Conservation (phyloP, 2,329 filamentous ascomycete genomes). For the Bipolaris oryzae region DNA sequence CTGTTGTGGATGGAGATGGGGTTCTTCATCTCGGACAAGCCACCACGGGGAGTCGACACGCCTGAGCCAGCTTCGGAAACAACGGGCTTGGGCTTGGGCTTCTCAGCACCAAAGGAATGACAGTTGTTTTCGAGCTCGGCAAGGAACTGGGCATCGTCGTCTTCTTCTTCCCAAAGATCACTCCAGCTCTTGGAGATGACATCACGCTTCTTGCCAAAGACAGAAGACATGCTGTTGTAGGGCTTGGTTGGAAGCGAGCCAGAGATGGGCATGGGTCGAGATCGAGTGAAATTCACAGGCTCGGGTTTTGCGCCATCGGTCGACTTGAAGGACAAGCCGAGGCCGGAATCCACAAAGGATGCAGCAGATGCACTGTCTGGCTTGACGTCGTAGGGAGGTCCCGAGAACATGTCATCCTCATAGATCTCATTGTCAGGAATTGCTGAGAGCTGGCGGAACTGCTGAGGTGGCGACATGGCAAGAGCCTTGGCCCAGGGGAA, state of each 20-base stretch:
- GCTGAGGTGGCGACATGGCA: slow-evolving; percentile 73
- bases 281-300: slow-evolving; percentile 60
- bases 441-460: slow-evolving; percentile 81
- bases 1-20: slow-evolving; percentile 59
- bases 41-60: slow-evolving; percentile 57
- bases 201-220: slow-evolving; percentile 79
- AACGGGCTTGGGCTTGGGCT: slow-evolving; percentile 45
- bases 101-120: slow-evolving; percentile 50
- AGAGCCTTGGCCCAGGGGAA: slow-evolving; percentile 96
- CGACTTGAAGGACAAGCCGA: slow-evolving; percentile 82
- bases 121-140: slow-evolving; percentile 67
- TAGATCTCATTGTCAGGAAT: slow-evolving; percentile 82
- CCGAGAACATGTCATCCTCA: slow-evolving; percentile 82
- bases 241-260: slow-evolving; percentile 75
- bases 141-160: slow-evolving; percentile 66
- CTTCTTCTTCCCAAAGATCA: slow-evolving; percentile 97
- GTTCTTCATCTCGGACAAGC: slow-evolving; percentile 61
- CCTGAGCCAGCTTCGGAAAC: slow-evolving; percentile 51
- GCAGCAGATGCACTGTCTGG: slow-evolving; percentile 80
- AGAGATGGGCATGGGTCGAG: slow-evolving; percentile 76
- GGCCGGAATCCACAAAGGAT: slow-evolving; percentile 81
- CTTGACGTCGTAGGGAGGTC: slow-evolving; percentile 77
- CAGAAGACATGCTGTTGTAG: slow-evolving; percentile 73
- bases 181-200: slow-evolving; percentile 98
- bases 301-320: slow-evolving; percentile 55